Percentiles rank a stretch among this genome's conserved stretches.
These are phyloP conservation scores for Senna siamea DNA, from an alignment of 306 rosid species.

Conservation along the genomic window DNA sequence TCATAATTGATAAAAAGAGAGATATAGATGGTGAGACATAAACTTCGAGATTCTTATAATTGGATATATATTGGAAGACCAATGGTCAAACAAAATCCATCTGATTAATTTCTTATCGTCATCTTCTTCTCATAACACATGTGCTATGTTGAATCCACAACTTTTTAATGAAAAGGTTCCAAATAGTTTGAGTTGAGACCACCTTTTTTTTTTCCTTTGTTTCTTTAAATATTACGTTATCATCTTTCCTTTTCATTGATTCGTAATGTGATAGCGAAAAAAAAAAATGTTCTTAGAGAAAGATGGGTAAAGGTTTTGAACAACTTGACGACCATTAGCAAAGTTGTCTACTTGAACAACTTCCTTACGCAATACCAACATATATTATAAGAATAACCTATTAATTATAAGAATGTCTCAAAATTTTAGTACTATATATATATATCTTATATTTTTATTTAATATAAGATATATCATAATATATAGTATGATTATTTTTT, in stretches of 20 bases:
- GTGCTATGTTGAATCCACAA: slow-evolving; percentile 32
- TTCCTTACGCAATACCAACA: neutral
- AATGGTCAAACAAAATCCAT: slow-evolving; percentile 45
- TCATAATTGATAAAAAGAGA: slow-evolving; percentile 31
- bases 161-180: slow-evolving; percentile 23
- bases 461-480: no score
- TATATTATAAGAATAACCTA: no score
- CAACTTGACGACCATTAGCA: neutral
- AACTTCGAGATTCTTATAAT: slow-evolving; percentile 35
- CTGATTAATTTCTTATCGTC: slow-evolving; percentile 13
- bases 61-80: slow-evolving; percentile 53
- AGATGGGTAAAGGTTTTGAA: neutral
- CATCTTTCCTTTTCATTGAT: slow-evolving; percentile 14
- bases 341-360: neutral
- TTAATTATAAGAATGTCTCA: no score
- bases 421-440: no score
- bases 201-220: neutral
- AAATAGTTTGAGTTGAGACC: neutral
- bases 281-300: neutral
- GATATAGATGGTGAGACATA: slow-evolving; percentile 37
- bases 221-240: no score
- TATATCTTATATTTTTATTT: no score
- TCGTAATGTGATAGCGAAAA: neutral
- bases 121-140: slow-evolving; percentile 23
- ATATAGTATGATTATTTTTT: no score